These are phyloP conservation scores for Neospermospora avenae DNA, from an alignment of 2,329 filamentous ascomycete species.

Conservation along the genomic window DNA sequence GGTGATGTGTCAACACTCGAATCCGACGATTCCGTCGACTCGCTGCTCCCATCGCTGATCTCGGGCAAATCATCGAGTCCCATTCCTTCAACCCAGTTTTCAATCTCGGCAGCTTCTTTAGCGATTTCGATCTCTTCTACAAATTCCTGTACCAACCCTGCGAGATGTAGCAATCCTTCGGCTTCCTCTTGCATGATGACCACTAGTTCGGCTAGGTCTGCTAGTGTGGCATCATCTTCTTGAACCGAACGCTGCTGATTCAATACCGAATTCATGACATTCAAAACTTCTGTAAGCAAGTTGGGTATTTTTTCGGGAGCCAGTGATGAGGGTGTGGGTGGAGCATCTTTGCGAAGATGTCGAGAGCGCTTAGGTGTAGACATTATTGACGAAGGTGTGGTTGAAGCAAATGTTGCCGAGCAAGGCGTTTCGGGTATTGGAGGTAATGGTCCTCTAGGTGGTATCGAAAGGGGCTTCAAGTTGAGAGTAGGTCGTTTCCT, in stretches of 20 bases:
- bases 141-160: conserved; percentile 21
- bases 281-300: conserved; percentile 19
- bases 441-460: not conserved
- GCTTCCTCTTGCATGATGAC: conserved; percentile 27
- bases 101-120: conserved; percentile 8
- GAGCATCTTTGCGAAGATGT: not conserved
- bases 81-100: conserved; percentile 1
- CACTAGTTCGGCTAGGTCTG: conserved; percentile 20
- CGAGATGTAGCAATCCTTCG: conserved; percentile 17
- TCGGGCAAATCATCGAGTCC: not conserved
- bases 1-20: not conserved
- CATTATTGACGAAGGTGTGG: not conserved
- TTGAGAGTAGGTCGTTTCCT: not conserved
- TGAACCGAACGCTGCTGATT: conserved; percentile 4
- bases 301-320: conserved; percentile 20
- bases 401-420: not conserved
- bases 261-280: conserved; percentile 24
- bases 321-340: conserved; percentile 13
- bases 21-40: not conserved
- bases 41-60: not conserved
- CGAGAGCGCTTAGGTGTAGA: not conserved
- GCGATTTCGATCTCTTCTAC: conserved; percentile 17
- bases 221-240: conserved; percentile 16
- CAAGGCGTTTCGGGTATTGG: not conserved
- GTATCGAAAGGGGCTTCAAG: not conserved